Percentiles rank a stretch among this genome's conserved stretches.
Conservation (phyloP, 305 asterid genomes). For the Stenogyne calaminthoides region DNA sequence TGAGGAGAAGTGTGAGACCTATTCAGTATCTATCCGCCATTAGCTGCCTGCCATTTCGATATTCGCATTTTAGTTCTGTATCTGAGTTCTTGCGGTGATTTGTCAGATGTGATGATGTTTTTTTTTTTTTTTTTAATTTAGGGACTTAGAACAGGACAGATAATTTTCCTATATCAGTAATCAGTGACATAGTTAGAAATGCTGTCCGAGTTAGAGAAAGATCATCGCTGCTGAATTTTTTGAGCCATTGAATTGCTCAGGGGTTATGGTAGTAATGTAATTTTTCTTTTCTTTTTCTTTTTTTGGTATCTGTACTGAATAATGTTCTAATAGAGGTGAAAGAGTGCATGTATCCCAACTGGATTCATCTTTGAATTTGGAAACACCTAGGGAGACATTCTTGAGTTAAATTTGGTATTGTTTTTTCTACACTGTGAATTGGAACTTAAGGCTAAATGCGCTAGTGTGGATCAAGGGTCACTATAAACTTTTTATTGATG, state of each 20-base stretch:
- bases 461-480: slow-evolving; percentile 10
- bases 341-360: background rate
- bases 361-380: background rate
- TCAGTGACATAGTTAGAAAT: background rate
- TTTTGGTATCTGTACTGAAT: background rate
- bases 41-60: background rate
- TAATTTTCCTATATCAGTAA: background rate
- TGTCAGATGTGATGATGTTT: background rate
- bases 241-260: slow-evolving; percentile 18
- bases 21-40: background rate
- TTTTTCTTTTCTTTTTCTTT: background rate
- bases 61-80: background rate
- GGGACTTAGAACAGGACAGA: background rate
- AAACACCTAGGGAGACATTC: background rate
- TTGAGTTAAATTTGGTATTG: background rate
- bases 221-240: background rate
- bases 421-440: background rate
- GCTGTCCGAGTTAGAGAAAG: background rate
- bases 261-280: background rate
- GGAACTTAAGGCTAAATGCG: background rate
- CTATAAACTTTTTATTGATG: background rate
- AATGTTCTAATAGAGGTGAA: background rate
- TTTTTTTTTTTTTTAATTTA: background rate
- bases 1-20: background rate
- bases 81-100: slow-evolving; percentile 9